These are phyloP conservation scores for Botrytis deweyae DNA, from an alignment of 2,329 filamentous ascomycete species.

Conservation along the genomic window DNA sequence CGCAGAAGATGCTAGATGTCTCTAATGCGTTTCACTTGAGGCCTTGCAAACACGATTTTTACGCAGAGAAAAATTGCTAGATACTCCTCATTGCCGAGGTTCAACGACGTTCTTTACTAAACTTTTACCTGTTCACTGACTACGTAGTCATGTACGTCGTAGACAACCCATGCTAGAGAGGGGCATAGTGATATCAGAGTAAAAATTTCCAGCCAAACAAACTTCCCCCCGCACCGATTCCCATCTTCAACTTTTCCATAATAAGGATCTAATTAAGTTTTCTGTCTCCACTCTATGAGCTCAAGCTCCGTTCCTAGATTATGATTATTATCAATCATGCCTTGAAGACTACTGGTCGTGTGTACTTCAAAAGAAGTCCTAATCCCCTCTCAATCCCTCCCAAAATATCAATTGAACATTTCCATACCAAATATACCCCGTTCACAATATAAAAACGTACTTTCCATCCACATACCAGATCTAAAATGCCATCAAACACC, in stretches of 20 bases:
- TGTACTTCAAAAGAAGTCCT: not conserved
- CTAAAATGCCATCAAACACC: constrained; percentile 31
- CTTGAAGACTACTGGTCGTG: not conserved
- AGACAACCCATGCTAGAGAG: not conserved
- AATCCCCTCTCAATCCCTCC: not conserved
- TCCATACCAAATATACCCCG: not conserved
- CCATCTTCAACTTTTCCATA: not conserved
- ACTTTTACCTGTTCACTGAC: not conserved
- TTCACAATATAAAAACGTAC: not conserved
- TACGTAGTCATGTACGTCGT: not conserved
- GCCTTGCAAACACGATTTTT: not conserved
- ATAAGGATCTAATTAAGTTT: not conserved
- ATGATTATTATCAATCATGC: constrained; percentile 13
- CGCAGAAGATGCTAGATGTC: not conserved
- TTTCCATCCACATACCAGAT: not conserved
- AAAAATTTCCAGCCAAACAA: not conserved
- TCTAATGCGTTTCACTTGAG: not conserved
- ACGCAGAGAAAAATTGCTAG: not conserved
- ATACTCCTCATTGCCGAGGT: not conserved
- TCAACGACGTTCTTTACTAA: not conserved
- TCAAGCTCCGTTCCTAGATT: not conserved
- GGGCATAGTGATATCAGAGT: constrained; percentile 4
- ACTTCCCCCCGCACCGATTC: not conserved
- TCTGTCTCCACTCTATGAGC: constrained; percentile 10
- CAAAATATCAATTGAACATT: not conserved